Conservation (phyloP, 805 yeast genomes). For the Saccharomycopsis olivae region DNA sequence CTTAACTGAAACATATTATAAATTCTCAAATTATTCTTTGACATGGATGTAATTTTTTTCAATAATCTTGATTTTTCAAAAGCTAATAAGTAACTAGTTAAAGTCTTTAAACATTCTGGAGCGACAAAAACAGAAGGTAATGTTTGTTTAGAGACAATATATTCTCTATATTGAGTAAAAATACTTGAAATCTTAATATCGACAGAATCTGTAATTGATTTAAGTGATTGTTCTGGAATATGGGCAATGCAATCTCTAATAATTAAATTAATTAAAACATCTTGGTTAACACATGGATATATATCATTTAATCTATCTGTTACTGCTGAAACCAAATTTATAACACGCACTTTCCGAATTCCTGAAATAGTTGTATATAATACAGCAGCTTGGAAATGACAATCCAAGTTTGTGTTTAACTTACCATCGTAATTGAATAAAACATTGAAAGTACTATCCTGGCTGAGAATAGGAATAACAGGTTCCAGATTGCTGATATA, state of each 20-base stretch:
- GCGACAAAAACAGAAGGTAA: conserved; percentile 50
- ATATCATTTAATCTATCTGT: conserved; percentile 64
- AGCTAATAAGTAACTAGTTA: conserved; percentile 57
- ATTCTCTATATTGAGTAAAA: conserved; percentile 44
- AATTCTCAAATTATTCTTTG: conserved; percentile 51
- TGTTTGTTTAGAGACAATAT: conserved; percentile 32
- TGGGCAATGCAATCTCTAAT: conserved; percentile 37
- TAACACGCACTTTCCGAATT: conserved; percentile 72
- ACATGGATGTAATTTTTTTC: conserved; percentile 27
- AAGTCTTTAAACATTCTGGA: conserved; percentile 69
- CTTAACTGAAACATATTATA: conserved; percentile 41
- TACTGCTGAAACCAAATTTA: conserved; percentile 73
- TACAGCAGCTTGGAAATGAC: conserved; percentile 85
- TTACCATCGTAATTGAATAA: conserved; percentile 70
- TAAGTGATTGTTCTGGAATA: conserved; percentile 33
- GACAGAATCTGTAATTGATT: conserved; percentile 41
- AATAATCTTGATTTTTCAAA: conserved; percentile 62
- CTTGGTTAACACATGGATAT: conserved; percentile 73
- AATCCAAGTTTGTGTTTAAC: conserved; percentile 58
- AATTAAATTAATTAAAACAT: conserved; percentile 43
- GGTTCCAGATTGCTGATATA: conserved; percentile 30
- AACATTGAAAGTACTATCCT: conserved; percentile 58
- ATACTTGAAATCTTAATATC: conserved; percentile 43
- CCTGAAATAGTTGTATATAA: conserved; percentile 76
- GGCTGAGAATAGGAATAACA: conserved; percentile 44